Conservation (phyloP, 169 alveolate species). For the Eimeria sp. region DNA sequence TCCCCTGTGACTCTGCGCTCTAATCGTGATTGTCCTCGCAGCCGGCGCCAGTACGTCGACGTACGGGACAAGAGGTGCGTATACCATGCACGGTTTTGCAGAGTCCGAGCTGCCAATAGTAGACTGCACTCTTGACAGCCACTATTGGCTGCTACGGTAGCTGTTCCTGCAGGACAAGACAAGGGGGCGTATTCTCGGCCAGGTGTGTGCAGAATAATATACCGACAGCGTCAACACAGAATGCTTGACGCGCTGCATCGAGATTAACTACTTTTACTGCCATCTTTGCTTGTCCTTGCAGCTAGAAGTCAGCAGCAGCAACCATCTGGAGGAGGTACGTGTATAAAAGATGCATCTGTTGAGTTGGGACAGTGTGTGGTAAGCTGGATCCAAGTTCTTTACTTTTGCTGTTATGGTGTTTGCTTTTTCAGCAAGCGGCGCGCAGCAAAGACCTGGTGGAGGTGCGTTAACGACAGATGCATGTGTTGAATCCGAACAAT, state of each 20-base stretch:
- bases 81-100: not conserved
- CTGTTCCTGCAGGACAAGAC: no score
- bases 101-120: not conserved
- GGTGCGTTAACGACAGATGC: no score
- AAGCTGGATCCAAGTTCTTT: not conserved
- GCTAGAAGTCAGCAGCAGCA: not conserved
- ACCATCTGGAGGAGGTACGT: not conserved
- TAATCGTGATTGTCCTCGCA: not conserved
- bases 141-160: no score
- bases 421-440: no score
- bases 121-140: not conserved
- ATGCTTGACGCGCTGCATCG: not conserved
- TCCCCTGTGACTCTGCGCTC: not conserved
- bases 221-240: not conserved
- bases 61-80: not conserved
- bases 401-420: no score
- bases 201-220: no score
- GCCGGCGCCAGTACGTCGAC: not conserved
- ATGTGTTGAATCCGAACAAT: not conserved
- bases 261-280: not conserved
- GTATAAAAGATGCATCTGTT: not conserved
- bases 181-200: no score
- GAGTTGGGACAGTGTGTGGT: not conserved
- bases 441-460: no score
- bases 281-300: not conserved